A percentile compares a stretch with the other conserved stretches of the same genome.
phyloP scores from a whole-genome alignment of 75 land plant genomes.

The Cupressus sempervirens region DNA sequence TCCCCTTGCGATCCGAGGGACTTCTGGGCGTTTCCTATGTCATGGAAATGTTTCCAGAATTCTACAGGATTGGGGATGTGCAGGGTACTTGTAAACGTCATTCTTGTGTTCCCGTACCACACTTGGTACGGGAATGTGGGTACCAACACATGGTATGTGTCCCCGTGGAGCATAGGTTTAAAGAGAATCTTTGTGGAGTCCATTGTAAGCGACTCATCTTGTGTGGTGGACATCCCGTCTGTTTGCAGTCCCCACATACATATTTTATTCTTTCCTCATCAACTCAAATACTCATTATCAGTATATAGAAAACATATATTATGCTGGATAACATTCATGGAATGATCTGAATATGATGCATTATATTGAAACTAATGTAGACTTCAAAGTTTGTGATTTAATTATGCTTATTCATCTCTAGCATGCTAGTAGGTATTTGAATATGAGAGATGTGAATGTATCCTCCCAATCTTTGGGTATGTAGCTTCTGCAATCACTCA shows the following conservation, averaged over 20 bases:
- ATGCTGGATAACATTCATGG: neutral
- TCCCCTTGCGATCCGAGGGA: too few relatives aligned
- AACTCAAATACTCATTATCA: neutral
- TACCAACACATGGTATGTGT: too few relatives aligned
- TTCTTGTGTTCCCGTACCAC: too few relatives aligned
- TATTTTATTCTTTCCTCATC: neutral
- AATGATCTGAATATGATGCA: neutral
- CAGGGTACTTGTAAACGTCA: too few relatives aligned
- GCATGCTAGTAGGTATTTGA: neutral
- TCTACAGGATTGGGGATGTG: too few relatives aligned
- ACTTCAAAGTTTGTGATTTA: neutral
- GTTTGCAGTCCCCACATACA: neutral
- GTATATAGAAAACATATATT: neutral
- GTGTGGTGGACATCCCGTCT: neutral
- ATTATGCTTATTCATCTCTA: neutral
- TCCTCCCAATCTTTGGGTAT: neutral
- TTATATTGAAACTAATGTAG: neutral
- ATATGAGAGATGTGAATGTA: neutral
- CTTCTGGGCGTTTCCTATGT: too few relatives aligned
- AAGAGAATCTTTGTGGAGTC: too few relatives aligned
- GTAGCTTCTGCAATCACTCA: neutral
- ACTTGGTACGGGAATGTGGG: too few relatives aligned
- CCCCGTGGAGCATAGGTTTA: too few relatives aligned
- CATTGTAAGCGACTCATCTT: too few relatives aligned
- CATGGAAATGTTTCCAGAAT: too few relatives aligned